A percentile compares a stretch with the other conserved stretches of the same genome.
Evolutionary conservation across 768 basidiomycete species (phyloP).

Genomic region (Candolleomyces efflorescens): DNA sequence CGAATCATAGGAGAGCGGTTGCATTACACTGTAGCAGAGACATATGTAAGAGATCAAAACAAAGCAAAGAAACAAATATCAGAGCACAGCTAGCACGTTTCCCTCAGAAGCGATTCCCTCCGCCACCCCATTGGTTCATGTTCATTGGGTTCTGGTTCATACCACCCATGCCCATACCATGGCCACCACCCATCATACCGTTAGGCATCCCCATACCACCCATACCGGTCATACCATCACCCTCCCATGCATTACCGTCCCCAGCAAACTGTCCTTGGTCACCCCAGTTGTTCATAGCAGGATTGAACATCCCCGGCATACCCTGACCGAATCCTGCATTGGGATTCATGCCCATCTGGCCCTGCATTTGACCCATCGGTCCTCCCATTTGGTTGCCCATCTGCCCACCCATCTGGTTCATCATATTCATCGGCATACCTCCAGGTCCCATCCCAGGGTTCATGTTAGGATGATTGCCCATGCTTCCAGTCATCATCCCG

Average conservation of each 20-base stretch:
- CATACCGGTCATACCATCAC: conserved; percentile 30
- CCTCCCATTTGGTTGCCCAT: neutral
- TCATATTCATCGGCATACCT: conserved; percentile 13
- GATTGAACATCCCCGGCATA: conserved; percentile 6
- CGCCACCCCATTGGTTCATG: conserved; percentile 18
- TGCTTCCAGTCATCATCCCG: neutral
- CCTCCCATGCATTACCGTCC: conserved; percentile 4
- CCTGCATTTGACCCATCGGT: conserved; percentile 12
- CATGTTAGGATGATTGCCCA: conserved; percentile 1
- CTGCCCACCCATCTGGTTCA: neutral
- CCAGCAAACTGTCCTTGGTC: conserved; percentile 7
- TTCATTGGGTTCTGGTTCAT: conserved; percentile 22
- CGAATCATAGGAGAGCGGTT: too few species aligned
- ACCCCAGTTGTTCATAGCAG: conserved; percentile 8
- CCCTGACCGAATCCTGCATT: conserved; percentile 6
- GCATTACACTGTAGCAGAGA: neutral
- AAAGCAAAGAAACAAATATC: neutral
- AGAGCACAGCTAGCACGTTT: neutral
- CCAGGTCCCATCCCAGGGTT: conserved; percentile 12
- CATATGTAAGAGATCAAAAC: neutral
- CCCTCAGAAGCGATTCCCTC: neutral
- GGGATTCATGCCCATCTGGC: conserved; percentile 16
- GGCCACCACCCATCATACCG: conserved; percentile 13
- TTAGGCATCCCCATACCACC: conserved; percentile 27
- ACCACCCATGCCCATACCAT: conserved; percentile 19